Evolutionary conservation across 169 alveolate genomes (phyloP).

Genomic region (Cryptosporidium sp.): DNA sequence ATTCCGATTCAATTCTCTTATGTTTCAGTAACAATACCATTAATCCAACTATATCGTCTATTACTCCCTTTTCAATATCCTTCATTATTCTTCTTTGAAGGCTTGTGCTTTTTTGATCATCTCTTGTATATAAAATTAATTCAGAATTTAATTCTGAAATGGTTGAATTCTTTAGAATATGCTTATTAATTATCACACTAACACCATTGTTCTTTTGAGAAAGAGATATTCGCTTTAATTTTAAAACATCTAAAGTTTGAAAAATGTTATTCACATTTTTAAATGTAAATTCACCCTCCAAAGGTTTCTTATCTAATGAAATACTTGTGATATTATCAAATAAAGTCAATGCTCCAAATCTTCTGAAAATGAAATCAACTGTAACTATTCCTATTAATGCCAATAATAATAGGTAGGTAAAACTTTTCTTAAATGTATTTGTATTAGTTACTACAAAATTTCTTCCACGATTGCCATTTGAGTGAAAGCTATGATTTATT

Average conservation of each 20-base stretch:
- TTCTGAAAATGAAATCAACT: slow-evolving; percentile 38
- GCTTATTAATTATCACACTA: slow-evolving; percentile 14
- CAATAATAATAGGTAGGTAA: slow-evolving; percentile 28
- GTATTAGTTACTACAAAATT: slow-evolving; percentile 38
- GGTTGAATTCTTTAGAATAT: not conserved
- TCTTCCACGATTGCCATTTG: not conserved
- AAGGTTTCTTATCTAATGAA: not conserved
- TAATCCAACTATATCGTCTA: slow-evolving; percentile 52
- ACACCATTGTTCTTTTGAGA: slow-evolving; percentile 35
- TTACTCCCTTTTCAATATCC: slow-evolving; percentile 65
- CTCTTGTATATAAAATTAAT: slow-evolving; percentile 30
- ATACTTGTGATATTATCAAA: slow-evolving; percentile 6
- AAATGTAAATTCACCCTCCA: slow-evolving; percentile 39
- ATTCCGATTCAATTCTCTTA: slow-evolving; percentile 19
- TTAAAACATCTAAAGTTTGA: slow-evolving; percentile 3
- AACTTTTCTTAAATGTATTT: slow-evolving; percentile 43
- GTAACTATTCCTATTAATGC: slow-evolving; percentile 19
- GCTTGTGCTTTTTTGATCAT: slow-evolving; percentile 7
- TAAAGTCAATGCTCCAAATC: slow-evolving; percentile 26
- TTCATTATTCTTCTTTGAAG: slow-evolving; percentile 40
- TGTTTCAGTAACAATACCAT: slow-evolving; percentile 64
- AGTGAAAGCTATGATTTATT: not conserved
- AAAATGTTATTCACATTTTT: slow-evolving; percentile 10
- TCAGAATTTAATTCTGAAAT: slow-evolving; percentile 42
- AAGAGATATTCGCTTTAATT: slow-evolving; percentile 23